phyloP scores from a whole-genome alignment of 305 asterid genomes.

The Fraxinus greggii region DNA sequence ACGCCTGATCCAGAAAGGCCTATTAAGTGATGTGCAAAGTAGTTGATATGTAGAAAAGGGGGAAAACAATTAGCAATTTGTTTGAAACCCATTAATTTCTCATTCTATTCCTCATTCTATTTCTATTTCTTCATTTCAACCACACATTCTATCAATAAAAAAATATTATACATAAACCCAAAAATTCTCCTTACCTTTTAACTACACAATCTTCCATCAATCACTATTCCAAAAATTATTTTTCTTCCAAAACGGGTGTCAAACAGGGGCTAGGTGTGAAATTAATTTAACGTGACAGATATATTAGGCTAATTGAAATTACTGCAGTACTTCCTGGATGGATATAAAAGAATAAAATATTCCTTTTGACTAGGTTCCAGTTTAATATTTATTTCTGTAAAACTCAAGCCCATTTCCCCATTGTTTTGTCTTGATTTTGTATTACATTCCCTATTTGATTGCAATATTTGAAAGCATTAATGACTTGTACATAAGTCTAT shows the following conservation, averaged over 20 bases:
- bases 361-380: background rate
- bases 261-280: no score
- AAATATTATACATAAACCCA: no score
- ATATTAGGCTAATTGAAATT: background rate
- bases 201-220: no score
- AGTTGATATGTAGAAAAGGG: slow-evolving; percentile 15
- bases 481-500: background rate
- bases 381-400: background rate
- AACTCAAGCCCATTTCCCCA: background rate
- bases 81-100: no score
- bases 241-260: no score
- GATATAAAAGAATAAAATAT: background rate
- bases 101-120: no score
- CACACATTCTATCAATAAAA: no score
- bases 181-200: no score
- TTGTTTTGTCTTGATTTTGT: background rate
- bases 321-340: background rate
- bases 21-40: slow-evolving; percentile 13
- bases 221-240: no score
- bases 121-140: no score
- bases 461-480: background rate
- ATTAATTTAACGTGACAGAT: background rate
- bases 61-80: background rate
- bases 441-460: background rate
- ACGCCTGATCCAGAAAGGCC: slow-evolving; percentile 39